Percentiles rank a stretch among this genome's conserved stretches.
Conservation (phyloP, 352 stramenopile species). For the Plasmopara viticola region DNA sequence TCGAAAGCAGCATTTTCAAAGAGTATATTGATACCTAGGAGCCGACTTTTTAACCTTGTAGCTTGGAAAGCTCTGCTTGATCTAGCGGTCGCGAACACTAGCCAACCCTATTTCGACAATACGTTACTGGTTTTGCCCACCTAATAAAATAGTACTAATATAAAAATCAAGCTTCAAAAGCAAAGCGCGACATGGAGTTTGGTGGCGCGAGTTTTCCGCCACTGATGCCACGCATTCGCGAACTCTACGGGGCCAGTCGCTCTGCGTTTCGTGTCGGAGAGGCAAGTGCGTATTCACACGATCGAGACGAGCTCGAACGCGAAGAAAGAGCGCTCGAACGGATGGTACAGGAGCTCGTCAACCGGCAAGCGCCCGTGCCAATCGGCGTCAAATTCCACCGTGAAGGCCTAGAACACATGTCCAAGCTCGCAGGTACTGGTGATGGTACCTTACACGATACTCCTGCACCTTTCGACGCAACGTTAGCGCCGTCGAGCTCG, state of each 20-base stretch:
- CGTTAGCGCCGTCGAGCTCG: conserved; percentile 24
- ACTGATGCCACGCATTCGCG: conserved; percentile 35
- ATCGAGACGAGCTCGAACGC: conserved; percentile 49
- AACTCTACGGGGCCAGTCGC: conserved; percentile 55
- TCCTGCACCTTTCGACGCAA: conserved; percentile 4
- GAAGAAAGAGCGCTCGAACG: conserved; percentile 50
- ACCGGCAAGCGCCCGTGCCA: conserved; percentile 36
- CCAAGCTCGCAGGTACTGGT: conserved; percentile 7
- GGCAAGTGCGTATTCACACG: conserved; percentile 33
- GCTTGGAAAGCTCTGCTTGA: too few relatives aligned
- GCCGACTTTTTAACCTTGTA: too few relatives aligned
- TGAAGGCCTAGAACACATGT: conserved; percentile 6
- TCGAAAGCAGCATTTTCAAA: too few relatives aligned
- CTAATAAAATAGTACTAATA: too few relatives aligned
- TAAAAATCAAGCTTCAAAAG: too few relatives aligned
- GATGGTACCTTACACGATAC: conserved; percentile 3
- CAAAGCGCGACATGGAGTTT: conserved; percentile 14
- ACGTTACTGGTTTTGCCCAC: too few relatives aligned
- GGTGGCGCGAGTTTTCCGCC: conserved; percentile 22
- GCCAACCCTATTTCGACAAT: too few relatives aligned
- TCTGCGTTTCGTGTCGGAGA: conserved; percentile 37
- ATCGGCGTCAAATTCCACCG: conserved; percentile 62
- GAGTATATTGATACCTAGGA: too few relatives aligned
- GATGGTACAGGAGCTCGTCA: conserved; percentile 45
- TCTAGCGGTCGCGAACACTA: too few relatives aligned